These are phyloP conservation scores for Colletotrichum sp. DNA, from an alignment of 2,329 filamentous ascomycete genomes.

Conservation along the genomic window DNA sequence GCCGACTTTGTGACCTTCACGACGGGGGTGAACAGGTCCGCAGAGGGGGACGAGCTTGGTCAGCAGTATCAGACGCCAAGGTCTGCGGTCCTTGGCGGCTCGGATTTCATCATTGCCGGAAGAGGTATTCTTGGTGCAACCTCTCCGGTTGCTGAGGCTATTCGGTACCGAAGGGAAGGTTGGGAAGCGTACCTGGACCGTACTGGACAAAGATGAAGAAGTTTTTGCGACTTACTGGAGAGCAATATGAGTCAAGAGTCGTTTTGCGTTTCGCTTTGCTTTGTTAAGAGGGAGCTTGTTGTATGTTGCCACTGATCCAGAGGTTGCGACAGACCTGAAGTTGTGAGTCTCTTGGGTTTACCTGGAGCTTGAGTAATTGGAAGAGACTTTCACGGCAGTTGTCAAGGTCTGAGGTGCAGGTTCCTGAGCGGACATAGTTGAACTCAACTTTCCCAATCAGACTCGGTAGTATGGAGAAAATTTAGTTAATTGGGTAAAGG, in stretches of 20 bases:
- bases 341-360: neutral
- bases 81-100: constrained; percentile 53
- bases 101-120: constrained; percentile 64
- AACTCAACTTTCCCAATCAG: neutral
- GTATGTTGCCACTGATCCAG: neutral
- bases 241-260: neutral
- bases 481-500: neutral
- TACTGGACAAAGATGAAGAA: neutral
- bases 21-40: constrained; percentile 57
- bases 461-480: neutral
- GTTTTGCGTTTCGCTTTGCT: neutral
- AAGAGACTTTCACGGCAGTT: neutral
- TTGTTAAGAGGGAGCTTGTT: neutral
- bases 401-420: neutral
- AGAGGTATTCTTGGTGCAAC: constrained; percentile 55
- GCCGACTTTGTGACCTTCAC: constrained; percentile 63
- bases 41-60: constrained; percentile 55
- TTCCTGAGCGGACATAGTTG: neutral
- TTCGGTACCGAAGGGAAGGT: constrained; percentile 17
- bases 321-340: neutral
- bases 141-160: constrained; percentile 50
- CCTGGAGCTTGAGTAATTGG: neutral
- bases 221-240: neutral
- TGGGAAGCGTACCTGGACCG: constrained; percentile 21
- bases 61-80: constrained; percentile 64